Percentiles rank a stretch among this genome's conserved stretches.
Conservation (phyloP, 257 asterid genomes). For the Solanum clarkiae region DNA sequence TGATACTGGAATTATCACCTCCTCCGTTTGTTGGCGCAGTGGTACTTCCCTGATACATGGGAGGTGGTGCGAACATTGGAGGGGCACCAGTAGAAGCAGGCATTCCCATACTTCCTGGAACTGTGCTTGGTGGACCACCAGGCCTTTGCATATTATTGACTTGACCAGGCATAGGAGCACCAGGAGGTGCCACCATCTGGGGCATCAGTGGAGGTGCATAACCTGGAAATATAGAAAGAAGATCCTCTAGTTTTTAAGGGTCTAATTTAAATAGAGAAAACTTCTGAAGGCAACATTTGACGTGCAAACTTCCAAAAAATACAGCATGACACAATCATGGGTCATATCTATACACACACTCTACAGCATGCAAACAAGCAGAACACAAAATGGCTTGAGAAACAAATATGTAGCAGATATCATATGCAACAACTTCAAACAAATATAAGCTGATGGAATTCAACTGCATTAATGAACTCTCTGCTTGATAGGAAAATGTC, state of each 20-base stretch:
- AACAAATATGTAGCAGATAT: not conserved
- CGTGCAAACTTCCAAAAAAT: not conserved
- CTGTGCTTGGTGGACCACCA: conserved; percentile 34
- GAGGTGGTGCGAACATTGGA: conserved; percentile 24
- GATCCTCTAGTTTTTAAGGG: not conserved
- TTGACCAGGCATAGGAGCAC: conserved; percentile 58
- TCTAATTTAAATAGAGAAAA: not conserved
- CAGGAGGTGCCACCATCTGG: conserved; percentile 61
- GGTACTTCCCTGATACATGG: conserved; percentile 37
- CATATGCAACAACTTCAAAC: not conserved
- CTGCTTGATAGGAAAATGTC: not conserved
- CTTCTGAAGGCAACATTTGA: not conserved
- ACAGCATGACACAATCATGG: not conserved
- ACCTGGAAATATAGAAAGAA: conserved; percentile 25
- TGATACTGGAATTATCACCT: conserved; percentile 32
- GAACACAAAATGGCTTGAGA: not conserved
- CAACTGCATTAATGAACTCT: not conserved
- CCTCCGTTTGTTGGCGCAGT: conserved; percentile 31
- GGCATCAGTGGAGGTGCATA: conserved; percentile 40
- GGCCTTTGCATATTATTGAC: conserved; percentile 66
- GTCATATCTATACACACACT: not conserved
- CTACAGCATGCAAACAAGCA: not conserved
- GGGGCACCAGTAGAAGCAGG: conserved; percentile 46
- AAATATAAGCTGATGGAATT: not conserved
- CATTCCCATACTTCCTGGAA: conserved; percentile 48